Percentiles rank a stretch among this genome's conserved stretches.
phyloP scores from a whole-genome alignment of 2,329 filamentous ascomycete species.

The Curvularia spicifera region DNA sequence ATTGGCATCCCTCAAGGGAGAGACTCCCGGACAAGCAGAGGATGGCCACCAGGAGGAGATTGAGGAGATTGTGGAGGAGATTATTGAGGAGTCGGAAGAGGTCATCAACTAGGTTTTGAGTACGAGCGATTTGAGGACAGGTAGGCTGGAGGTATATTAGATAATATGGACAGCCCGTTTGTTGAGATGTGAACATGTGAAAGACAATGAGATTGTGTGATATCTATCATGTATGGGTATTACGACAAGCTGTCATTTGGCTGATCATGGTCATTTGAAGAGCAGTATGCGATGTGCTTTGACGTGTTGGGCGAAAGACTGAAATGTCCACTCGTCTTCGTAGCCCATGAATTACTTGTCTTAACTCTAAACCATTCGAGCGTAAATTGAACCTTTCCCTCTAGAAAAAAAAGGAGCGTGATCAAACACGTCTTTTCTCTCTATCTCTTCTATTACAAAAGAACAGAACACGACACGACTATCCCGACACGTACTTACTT shows the following conservation, averaged over 20 bases:
- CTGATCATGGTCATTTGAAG: neutral
- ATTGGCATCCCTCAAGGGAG: constrained; percentile 59
- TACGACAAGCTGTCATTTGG: neutral
- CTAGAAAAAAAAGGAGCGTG: no score
- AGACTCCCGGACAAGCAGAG: constrained; percentile 52
- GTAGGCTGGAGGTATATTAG: neutral
- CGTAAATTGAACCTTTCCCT: neutral
- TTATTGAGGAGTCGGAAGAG: constrained; percentile 87
- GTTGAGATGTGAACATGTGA: neutral
- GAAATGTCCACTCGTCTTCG: neutral
- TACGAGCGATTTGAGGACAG: neutral
- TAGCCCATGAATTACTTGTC: neutral
- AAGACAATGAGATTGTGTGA: neutral
- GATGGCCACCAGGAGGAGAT: constrained; percentile 62
- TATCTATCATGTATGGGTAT: neutral
- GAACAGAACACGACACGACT: no score
- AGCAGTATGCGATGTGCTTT: neutral
- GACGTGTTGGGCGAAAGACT: neutral
- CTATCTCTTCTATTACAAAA: no score
- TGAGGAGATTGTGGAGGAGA: constrained; percentile 88
- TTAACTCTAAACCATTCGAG: neutral
- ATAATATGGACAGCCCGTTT: neutral
- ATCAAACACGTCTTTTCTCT: no score
- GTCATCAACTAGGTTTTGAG: constrained; percentile 51
- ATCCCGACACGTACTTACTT: neutral